Evolutionary conservation across 768 basidiomycete genomes (phyloP).

Genomic region (Cyathus striatus): DNA sequence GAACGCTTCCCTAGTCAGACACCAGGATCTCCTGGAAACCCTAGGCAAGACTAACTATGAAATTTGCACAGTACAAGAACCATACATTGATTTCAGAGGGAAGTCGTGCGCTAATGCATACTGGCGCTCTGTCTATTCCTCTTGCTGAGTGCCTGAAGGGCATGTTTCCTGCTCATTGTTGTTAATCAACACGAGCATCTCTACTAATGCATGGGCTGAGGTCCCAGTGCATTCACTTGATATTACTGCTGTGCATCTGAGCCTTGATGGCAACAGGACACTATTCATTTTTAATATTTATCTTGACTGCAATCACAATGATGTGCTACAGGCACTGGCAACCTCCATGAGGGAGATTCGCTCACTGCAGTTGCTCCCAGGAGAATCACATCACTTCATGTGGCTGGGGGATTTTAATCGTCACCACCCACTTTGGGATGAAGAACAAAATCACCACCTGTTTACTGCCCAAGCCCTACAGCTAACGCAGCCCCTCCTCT

Average conservation of each 20-base stretch:
- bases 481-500: constrained; percentile 15
- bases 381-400: constrained; percentile 9
- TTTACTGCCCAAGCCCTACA: constrained; percentile 13
- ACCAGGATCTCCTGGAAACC: constrained; percentile 23
- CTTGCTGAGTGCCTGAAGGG: constrained; percentile 1
- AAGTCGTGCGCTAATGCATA: constrained; percentile 9
- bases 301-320: constrained; percentile 20
- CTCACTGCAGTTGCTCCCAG: background rate
- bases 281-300: constrained; percentile 31
- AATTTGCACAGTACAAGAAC: constrained; percentile 34
- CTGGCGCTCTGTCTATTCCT: constrained; percentile 8
- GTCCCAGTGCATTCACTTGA: constrained; percentile 14
- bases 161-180: constrained; percentile 9
- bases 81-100: constrained; percentile 18
- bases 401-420: constrained; percentile 36
- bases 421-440: constrained; percentile 34
- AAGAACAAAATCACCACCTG: constrained; percentile 10
- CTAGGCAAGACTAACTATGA: constrained; percentile 14
- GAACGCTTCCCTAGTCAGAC: too few relatives aligned
- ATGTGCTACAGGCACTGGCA: constrained; percentile 9
- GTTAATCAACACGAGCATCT: constrained; percentile 10
- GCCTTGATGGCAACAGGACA: constrained; percentile 10
- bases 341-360: background rate
- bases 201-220: constrained; percentile 16
- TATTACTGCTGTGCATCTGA: constrained; percentile 17